Percentiles rank a stretch among this genome's conserved stretches.
These are phyloP conservation scores for Pelargonium citronellum DNA, from an alignment of 441 rosid species.

Conservation along the genomic window DNA sequence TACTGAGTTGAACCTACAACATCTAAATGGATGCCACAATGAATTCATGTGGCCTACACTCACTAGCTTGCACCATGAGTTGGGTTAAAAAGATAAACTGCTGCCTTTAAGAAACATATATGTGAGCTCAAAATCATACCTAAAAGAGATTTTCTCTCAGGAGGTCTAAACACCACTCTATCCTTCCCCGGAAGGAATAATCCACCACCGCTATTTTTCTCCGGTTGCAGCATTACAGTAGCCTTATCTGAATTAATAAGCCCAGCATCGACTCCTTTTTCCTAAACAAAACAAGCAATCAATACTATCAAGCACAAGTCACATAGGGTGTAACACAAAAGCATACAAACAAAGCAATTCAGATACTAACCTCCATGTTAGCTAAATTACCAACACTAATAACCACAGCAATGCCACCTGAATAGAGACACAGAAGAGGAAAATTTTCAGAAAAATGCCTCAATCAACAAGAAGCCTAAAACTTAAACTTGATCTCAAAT, in stretches of 20 bases:
- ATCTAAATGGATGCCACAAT: background rate
- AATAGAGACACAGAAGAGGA: background rate
- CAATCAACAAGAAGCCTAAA: background rate
- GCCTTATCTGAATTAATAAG: constrained; percentile 32
- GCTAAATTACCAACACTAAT: background rate
- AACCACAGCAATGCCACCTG: constrained; percentile 4
- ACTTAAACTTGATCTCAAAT: background rate
- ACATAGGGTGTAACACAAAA: background rate
- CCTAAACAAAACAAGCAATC: constrained; percentile 10
- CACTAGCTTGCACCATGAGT: too few relatives aligned
- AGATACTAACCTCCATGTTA: constrained; percentile 3
- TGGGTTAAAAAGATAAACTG: background rate
- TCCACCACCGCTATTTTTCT: constrained; percentile 35
- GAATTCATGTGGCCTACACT: background rate
- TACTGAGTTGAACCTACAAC: background rate
- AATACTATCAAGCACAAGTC: background rate
- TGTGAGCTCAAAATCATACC: constrained; percentile 32
- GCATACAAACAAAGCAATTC: background rate
- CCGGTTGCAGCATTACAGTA: constrained; percentile 37
- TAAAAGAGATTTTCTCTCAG: constrained; percentile 50
- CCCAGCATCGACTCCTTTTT: constrained; percentile 14
- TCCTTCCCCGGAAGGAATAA: constrained; percentile 44
- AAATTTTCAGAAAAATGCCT: background rate
- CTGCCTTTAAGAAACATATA: background rate
- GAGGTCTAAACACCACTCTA: constrained; percentile 49